Evolutionary conservation across 345 rosid genomes (phyloP).

Genomic region (Euphorbia lathyris): DNA sequence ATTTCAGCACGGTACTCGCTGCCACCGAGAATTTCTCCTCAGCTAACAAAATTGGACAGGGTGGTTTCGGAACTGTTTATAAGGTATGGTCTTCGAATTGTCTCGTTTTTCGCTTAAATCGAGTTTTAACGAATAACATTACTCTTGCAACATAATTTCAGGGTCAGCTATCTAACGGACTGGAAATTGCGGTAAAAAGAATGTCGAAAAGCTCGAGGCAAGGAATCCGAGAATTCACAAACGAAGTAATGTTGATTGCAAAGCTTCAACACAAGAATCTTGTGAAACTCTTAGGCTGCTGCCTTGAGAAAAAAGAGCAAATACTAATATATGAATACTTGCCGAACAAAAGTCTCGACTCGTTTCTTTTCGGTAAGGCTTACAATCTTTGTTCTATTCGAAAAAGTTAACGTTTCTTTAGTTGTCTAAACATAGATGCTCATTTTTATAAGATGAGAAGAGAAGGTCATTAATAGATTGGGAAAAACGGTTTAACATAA

Average conservation of each 20-base stretch:
- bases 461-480: not conserved
- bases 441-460: not conserved
- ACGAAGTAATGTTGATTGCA: constrained; percentile 18
- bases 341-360: too few relatives aligned
- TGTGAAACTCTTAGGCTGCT: constrained; percentile 21
- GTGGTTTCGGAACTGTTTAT: too few relatives aligned
- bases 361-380: not conserved
- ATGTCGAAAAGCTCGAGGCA: constrained; percentile 15
- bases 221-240: constrained; percentile 18
- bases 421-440: constrained; percentile 27
- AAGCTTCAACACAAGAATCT: constrained; percentile 23
- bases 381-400: too few relatives aligned
- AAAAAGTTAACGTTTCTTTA: not conserved
- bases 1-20: constrained; percentile 13
- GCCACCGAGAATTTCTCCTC: constrained; percentile 37
- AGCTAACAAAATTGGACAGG: not conserved
- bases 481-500: not conserved
- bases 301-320: not conserved
- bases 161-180: constrained; percentile 18
- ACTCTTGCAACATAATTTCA: not conserved
- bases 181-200: constrained; percentile 19
- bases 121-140: too few relatives aligned
- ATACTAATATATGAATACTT: too few relatives aligned
- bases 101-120: too few relatives aligned
- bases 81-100: too few relatives aligned